Percentiles rank a stretch among this genome's conserved stretches.
phyloP scores from a whole-genome alignment of 371 early-diverging fungal species.

The Batkoa obscura region DNA sequence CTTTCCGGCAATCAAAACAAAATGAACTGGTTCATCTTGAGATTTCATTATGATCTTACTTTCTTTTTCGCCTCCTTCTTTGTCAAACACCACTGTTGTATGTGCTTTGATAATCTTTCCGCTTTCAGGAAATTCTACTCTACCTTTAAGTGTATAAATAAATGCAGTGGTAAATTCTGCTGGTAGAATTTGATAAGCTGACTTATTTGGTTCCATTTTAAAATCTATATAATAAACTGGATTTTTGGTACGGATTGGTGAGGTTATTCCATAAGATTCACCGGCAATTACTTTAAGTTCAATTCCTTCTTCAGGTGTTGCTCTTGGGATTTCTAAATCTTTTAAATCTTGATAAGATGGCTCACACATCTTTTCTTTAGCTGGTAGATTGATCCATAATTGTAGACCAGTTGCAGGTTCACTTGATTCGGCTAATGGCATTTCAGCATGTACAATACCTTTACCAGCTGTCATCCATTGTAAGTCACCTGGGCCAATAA shows the following conservation, averaged over 20 bases:
- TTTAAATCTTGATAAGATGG: conserved; percentile 47
- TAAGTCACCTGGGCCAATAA: conserved; percentile 33
- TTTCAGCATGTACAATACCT: conserved; percentile 49
- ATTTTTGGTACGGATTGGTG: conserved; percentile 37
- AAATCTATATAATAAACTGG: conserved; percentile 58
- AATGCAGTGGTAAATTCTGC: conserved; percentile 29
- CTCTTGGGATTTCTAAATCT: conserved; percentile 22
- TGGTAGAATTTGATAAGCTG: conserved; percentile 31
- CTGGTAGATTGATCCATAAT: conserved; percentile 49
- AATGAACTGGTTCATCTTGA: conserved; percentile 9
- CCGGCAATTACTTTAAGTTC: conserved; percentile 64
- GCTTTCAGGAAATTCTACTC: conserved; percentile 23
- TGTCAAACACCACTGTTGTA: conserved; percentile 26
- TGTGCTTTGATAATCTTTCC: conserved; percentile 26
- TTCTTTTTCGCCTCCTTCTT: conserved; percentile 14
- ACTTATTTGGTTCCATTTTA: conserved; percentile 26
- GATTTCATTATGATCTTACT: conserved; percentile 21
- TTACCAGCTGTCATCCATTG: conserved; percentile 46
- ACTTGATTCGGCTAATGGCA: not conserved
- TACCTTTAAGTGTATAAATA: conserved; percentile 41
- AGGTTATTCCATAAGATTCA: conserved; percentile 32
- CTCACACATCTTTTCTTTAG: conserved; percentile 37
- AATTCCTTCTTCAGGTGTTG: conserved; percentile 21
- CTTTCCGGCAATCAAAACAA: not conserved
- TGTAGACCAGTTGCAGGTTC: conserved; percentile 34